Evolutionary conservation across 1,284 basidiomycete species (phyloP).

Genomic region (Schizopora paradoxa): DNA sequence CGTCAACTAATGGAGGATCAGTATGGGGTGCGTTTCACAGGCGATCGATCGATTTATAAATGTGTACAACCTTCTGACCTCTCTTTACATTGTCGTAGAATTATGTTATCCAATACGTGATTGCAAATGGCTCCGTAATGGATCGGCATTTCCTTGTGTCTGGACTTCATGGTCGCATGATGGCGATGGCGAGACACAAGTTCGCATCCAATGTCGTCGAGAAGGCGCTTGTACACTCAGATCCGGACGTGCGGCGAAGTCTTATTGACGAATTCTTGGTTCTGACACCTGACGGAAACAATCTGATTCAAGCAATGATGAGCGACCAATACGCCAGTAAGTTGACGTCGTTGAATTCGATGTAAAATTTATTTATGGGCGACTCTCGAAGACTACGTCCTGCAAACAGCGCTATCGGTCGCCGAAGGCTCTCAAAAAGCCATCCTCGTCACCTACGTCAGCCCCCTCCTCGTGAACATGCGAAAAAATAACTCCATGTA

Average conservation of each 20-base stretch:
- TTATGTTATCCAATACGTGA: constrained; percentile 92
- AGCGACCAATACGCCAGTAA: constrained; percentile 87
- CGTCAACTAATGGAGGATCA: constrained; percentile 79
- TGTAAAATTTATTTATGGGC: constrained; percentile 10
- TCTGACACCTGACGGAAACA: constrained; percentile 55
- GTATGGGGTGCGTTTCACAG: constrained; percentile 64
- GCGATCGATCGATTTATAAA: not conserved
- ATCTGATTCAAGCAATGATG: constrained; percentile 75
- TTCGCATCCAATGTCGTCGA: constrained; percentile 98
- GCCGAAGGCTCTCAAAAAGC: constrained; percentile 71
- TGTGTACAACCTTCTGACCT: constrained; percentile 12
- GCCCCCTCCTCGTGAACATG: constrained; percentile 65
- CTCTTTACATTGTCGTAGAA: constrained; percentile 48
- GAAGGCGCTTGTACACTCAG: constrained; percentile 75
- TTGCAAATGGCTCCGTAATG: constrained; percentile 70
- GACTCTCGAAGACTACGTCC: constrained; percentile 61
- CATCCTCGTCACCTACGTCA: constrained; percentile 53
- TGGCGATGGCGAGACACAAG: constrained; percentile 84
- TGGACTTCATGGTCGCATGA: constrained; percentile 74
- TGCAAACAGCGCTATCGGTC: constrained; percentile 71
- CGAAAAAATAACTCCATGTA: constrained; percentile 66
- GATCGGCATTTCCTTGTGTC: constrained; percentile 70
- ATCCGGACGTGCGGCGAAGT: constrained; percentile 53
- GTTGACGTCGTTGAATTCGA: constrained; percentile 27
- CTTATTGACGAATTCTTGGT: constrained; percentile 82